Evolutionary conservation across 768 basidiomycete species (phyloP).

Genomic region (Phanerochaete carnosa): DNA sequence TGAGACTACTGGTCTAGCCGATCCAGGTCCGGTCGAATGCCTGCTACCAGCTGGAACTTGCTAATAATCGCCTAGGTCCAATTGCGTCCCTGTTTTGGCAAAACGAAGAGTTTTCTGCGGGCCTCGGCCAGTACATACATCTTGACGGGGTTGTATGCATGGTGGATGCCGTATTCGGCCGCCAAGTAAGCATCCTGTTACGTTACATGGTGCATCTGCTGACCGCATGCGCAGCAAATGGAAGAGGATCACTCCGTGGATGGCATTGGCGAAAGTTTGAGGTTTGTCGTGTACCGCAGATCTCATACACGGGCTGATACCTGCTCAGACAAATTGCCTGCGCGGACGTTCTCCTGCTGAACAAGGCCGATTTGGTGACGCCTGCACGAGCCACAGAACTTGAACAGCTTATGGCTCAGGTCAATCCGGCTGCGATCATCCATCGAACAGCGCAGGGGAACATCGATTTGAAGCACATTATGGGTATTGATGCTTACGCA

Average conservation of each 20-base stretch:
- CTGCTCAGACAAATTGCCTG: conserved; percentile 83
- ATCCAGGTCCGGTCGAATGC: conserved; percentile 61
- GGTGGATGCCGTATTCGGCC: conserved; percentile 84
- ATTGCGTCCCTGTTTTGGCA: conserved; percentile 87
- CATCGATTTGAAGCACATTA: conserved; percentile 72
- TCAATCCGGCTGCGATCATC: conserved; percentile 81
- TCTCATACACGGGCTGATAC: background rate
- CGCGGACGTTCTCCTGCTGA: conserved; percentile 87
- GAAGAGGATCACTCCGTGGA: conserved; percentile 69
- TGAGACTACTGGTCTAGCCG: conserved; percentile 94
- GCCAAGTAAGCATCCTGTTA: conserved; percentile 35
- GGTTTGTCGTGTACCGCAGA: conserved; percentile 38
- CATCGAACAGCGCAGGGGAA: conserved; percentile 66
- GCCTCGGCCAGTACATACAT: conserved; percentile 64
- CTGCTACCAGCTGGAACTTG: background rate
- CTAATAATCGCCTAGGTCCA: conserved; percentile 46
- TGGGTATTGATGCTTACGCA: conserved; percentile 79
- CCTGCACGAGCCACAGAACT: conserved; percentile 41
- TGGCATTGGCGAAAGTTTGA: conserved; percentile 72
- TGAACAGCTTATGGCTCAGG: conserved; percentile 58
- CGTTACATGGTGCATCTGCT: background rate
- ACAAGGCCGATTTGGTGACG: conserved; percentile 81
- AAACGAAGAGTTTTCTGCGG: conserved; percentile 75
- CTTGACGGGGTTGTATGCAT: conserved; percentile 92
- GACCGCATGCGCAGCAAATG: conserved; percentile 62